Base-by-base conservation (phyloP, 805 yeast species). In the Teunomyces pallodes region DNA sequence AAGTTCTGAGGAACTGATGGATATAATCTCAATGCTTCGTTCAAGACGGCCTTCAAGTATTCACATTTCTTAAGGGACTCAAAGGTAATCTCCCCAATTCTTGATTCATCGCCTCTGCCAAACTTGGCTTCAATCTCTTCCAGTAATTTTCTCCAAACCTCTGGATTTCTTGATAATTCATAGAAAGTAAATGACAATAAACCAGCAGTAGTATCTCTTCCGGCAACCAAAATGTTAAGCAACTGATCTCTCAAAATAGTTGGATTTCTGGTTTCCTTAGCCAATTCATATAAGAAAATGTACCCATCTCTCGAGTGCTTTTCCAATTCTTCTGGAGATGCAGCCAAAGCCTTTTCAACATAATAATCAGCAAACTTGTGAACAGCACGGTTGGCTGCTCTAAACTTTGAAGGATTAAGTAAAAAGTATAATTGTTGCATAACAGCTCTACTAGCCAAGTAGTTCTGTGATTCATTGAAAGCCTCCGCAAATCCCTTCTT, bases 141-240 rank as follows among this genome's bases (percentile, higher is more conserved):
- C 46, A 78, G 70, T 47, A 79, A 66, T 48, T 62, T 65, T 10
- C 54, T 48, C 61, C 67, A 73, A 7, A 70, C 56, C 1, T 58
- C 59, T 5, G 76, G 77, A 56, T 76, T 61, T 47, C 76, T 65
- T 9, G 79, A 72, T 46, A 79, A 66, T 55, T 76, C 76, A 52
- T 62, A 75, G 43, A 77, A 64, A 17, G 70, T 57, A 58, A 70
- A 76, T n/a, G 79, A 69, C 47, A 79, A 68, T 31, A 76, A 62
- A 3, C 77, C 73, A 8, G 83, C 82, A 10, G 83, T 79, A 40
- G 83, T 79, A 55, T 79, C 83, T 55, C 83, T 69, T 28, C 82
- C 82, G 13, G 83, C 83, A 17, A 78, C 59, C 48, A 79, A 66
- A 47, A 79, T 72, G 56, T 76, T 78, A 59, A 79, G 65, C 36